Evolutionary conservation across 2,329 filamentous ascomycete species (phyloP).

Genomic region (Aureobasidium lini): DNA sequence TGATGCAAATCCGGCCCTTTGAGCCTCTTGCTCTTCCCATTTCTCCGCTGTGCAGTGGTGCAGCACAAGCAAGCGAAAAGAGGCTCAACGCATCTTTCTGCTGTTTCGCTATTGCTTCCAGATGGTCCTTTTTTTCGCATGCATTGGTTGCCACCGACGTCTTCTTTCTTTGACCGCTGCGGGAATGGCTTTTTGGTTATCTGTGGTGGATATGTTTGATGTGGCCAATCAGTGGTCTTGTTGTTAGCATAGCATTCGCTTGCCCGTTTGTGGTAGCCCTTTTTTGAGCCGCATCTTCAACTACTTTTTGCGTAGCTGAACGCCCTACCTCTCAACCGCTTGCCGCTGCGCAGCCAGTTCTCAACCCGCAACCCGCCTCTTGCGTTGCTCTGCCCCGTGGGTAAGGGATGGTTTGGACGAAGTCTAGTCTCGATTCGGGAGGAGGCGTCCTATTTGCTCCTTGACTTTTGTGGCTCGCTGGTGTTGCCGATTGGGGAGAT

Average conservation of each 20-base stretch:
- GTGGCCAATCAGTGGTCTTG: not conserved
- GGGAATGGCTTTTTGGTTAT: not conserved
- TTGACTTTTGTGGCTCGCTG: not conserved
- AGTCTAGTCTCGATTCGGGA: not conserved
- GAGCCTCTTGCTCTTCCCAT: too few relatives aligned
- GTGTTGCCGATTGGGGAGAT: not conserved
- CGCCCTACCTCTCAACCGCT: not conserved
- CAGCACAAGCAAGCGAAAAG: not conserved
- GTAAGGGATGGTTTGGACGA: not conserved
- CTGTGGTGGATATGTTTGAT: not conserved
- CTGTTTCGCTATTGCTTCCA: too few relatives aligned
- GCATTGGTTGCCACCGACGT: conserved; percentile 12
- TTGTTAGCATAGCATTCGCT: not conserved
- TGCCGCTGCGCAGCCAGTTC: not conserved
- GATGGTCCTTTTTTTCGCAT: not conserved
- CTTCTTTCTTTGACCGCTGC: not conserved
- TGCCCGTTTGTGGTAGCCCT: not conserved
- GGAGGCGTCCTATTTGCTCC: not conserved
- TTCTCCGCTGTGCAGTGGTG: too few relatives aligned
- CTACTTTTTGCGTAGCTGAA: not conserved
- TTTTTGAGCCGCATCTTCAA: conserved; percentile 4
- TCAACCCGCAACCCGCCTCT: not conserved
- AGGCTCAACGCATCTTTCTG: not conserved
- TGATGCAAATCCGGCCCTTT: too few relatives aligned
- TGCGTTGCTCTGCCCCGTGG: not conserved